Conservation (phyloP, 208 protist species). For the Leishmania arabica region DNA sequence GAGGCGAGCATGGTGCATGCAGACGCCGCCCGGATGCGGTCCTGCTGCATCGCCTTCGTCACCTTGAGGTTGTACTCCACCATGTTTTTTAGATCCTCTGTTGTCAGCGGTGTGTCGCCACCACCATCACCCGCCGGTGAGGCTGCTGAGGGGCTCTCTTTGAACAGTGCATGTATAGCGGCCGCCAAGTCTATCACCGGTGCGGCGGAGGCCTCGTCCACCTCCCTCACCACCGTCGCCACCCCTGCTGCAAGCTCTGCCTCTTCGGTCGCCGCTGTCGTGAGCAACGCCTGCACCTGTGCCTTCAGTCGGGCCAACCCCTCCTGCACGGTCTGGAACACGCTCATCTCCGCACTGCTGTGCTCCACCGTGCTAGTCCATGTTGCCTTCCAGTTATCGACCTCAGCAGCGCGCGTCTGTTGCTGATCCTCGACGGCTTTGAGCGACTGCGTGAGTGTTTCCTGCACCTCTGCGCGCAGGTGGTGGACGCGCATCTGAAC, state of each 20-base stretch:
- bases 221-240: slow-evolving; percentile 18
- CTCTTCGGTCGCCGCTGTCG: slow-evolving; percentile 53
- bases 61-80: slow-evolving; percentile 38
- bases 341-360: slow-evolving; percentile 63
- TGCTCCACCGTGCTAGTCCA: slow-evolving; percentile 40
- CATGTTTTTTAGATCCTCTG: slow-evolving; percentile 25
- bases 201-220: slow-evolving; percentile 25
- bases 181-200: slow-evolving; percentile 26
- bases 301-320: slow-evolving; percentile 59
- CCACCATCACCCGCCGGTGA: neutral
- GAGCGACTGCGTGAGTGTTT: slow-evolving; percentile 16
- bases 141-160: slow-evolving; percentile 16
- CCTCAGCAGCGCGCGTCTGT: slow-evolving; percentile 43
- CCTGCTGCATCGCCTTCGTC: slow-evolving; percentile 36
- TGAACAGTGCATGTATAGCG: slow-evolving; percentile 34
- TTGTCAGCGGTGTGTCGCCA: slow-evolving; percentile 27
- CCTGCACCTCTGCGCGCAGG: slow-evolving; percentile 22
- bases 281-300: slow-evolving; percentile 65
- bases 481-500: slow-evolving; percentile 25
- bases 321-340: slow-evolving; percentile 68
- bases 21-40: slow-evolving; percentile 46
- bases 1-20: slow-evolving; percentile 45
- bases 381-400: slow-evolving; percentile 35
- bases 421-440: slow-evolving; percentile 41
- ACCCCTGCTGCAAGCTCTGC: slow-evolving; percentile 42